Percentiles rank a stretch among this genome's conserved stretches.
These are phyloP conservation scores for Fusarium fracticaudum DNA, from an alignment of 2,329 filamentous ascomycete genomes.

Conservation along the genomic window DNA sequence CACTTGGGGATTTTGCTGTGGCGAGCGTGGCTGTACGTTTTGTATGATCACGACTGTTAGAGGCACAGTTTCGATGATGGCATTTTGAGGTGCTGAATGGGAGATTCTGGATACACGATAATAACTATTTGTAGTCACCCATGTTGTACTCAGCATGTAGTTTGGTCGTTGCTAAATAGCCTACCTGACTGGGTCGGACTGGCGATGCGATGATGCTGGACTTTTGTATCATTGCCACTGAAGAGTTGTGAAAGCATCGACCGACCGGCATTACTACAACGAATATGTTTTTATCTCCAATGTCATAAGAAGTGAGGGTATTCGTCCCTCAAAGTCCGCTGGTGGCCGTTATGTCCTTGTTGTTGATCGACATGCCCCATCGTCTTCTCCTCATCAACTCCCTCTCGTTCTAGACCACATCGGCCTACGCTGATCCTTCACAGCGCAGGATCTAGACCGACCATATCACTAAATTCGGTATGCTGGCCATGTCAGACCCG, in stretches of 20 bases:
- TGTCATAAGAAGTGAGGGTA: neutral
- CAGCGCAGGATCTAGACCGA: neutral
- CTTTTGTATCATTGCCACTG: neutral
- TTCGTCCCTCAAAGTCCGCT: neutral
- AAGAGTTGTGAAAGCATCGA: neutral
- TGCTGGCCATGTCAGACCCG: neutral
- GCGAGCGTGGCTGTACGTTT: neutral
- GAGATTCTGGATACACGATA: accelerated
- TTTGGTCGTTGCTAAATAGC: neutral
- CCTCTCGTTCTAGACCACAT: neutral
- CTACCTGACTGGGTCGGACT: neutral
- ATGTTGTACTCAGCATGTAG: neutral
- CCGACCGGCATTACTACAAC: too few relatives aligned
- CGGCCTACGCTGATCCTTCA: neutral
- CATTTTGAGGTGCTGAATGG: neutral
- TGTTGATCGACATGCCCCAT: neutral
- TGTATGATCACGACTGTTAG: neutral
- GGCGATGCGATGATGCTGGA: neutral
- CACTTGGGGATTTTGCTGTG: neutral
- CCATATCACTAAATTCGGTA: neutral
- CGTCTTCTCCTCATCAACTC: neutral
- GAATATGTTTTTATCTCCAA: neutral
- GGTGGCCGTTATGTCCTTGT: neutral
- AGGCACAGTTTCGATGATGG: neutral
- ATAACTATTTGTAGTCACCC: neutral